A percentile compares a stretch with the other conserved stretches of the same genome.
Conservation (phyloP, 2,329 filamentous ascomycete species). For the Aspergillus sp. region DNA sequence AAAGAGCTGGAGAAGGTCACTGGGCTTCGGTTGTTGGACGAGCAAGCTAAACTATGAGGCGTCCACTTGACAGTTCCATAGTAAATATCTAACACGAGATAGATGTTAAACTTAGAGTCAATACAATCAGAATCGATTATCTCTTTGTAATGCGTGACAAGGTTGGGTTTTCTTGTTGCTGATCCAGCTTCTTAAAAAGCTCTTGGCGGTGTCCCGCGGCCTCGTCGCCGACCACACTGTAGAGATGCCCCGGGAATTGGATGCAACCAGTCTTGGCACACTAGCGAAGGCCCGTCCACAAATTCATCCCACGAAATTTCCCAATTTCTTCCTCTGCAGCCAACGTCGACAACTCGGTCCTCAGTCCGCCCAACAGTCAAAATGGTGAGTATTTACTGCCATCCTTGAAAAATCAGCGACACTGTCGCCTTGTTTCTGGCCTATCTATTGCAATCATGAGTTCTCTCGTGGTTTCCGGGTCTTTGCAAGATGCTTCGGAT, state of each 20-base stretch:
- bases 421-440: slow-evolving; percentile 5
- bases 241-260: slow-evolving; percentile 20
- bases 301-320: slow-evolving; percentile 37
- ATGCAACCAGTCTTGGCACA: slow-evolving; percentile 28
- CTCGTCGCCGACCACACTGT: slow-evolving; percentile 44
- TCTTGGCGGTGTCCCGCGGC: not conserved
- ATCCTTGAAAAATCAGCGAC: slow-evolving; percentile 27
- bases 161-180: not conserved
- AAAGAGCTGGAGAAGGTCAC: slow-evolving; percentile 74
- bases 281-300: slow-evolving; percentile 46
- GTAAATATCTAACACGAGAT: not conserved
- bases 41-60: slow-evolving; percentile 30
- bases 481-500: slow-evolving; percentile 99
- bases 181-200: not conserved
- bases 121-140: not conserved
- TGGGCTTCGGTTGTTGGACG: slow-evolving; percentile 55
- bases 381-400: slow-evolving; percentile 43
- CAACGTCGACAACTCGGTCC: slow-evolving; percentile 37
- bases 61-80: not conserved
- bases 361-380: slow-evolving; percentile 41
- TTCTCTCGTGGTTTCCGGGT: slow-evolving; percentile 53
- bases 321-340: slow-evolving; percentile 28
- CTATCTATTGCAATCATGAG: slow-evolving; percentile 8
- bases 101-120: not conserved
- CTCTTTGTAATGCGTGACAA: not conserved